These are phyloP conservation scores for Xanthoconium stramineum DNA, from an alignment of 768 basidiomycete genomes.

Conservation along the genomic window DNA sequence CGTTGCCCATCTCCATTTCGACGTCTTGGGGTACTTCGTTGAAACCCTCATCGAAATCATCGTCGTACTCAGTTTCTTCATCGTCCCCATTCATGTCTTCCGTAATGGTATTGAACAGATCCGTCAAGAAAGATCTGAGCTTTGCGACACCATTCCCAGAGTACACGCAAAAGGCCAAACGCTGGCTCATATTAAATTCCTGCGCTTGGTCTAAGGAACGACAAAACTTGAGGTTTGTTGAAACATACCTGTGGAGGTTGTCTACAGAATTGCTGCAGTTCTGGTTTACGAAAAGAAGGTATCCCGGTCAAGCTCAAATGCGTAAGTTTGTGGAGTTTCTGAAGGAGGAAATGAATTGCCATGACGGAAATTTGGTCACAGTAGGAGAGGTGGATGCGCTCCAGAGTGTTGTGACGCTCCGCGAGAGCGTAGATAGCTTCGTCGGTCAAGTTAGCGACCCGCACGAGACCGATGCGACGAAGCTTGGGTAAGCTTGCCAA, in stretches of 20 bases:
- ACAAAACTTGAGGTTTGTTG: not conserved
- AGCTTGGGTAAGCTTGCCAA: slow-evolving; percentile 85
- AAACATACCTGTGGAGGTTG: slow-evolving; percentile 74
- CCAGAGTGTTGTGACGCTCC: slow-evolving; percentile 80
- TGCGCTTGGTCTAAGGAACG: slow-evolving; percentile 30
- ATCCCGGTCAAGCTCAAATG: slow-evolving; percentile 99
- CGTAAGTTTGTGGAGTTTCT: slow-evolving; percentile 84
- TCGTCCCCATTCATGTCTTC: slow-evolving; percentile 63
- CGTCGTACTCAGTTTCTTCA: slow-evolving; percentile 67
- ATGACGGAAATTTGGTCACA: slow-evolving; percentile 93
- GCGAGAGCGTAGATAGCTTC: slow-evolving; percentile 87
- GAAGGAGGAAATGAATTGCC: slow-evolving; percentile 87
- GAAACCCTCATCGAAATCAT: slow-evolving; percentile 36
- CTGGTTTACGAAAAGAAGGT: slow-evolving; percentile 78
- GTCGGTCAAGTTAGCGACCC: slow-evolving; percentile 91
- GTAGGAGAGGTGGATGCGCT: slow-evolving; percentile 95
- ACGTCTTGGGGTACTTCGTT: slow-evolving; percentile 29
- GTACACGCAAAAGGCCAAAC: slow-evolving; percentile 92
- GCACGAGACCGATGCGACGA: slow-evolving; percentile 90
- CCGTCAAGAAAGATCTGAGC: slow-evolving; percentile 74
- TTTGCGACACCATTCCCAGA: slow-evolving; percentile 88
- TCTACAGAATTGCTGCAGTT: slow-evolving; percentile 88
- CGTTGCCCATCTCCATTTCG: slow-evolving; percentile 35
- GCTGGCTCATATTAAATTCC: slow-evolving; percentile 92
- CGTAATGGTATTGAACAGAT: slow-evolving; percentile 70